These are phyloP conservation scores for Hevea brasiliensis DNA, from an alignment of 345 rosid genomes.

Conservation along the genomic window DNA sequence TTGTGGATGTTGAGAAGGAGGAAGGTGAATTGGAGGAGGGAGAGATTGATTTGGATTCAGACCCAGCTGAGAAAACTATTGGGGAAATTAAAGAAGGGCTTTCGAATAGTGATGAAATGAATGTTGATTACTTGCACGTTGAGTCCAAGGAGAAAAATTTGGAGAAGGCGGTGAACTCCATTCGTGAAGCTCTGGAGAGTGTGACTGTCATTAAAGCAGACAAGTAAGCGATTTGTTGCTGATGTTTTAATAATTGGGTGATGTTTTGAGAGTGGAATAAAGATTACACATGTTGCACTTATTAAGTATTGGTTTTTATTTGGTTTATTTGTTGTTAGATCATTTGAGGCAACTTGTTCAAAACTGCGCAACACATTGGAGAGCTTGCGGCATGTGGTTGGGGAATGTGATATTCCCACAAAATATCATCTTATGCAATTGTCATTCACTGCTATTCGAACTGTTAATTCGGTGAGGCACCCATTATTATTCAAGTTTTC, in stretches of 20 bases:
- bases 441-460: constrained; percentile 54
- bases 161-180: constrained; percentile 38
- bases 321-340: constrained; percentile 48
- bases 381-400: constrained; percentile 51
- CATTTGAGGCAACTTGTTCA: constrained; percentile 61
- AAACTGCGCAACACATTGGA: constrained; percentile 59
- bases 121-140: constrained; percentile 29
- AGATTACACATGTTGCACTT: constrained; percentile 7
- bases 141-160: constrained; percentile 27
- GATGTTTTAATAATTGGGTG: constrained; percentile 9
- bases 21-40: constrained; percentile 99
- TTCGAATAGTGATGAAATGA: constrained; percentile 27
- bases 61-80: constrained; percentile 22
- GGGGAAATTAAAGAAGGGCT: constrained; percentile 1
- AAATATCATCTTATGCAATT: constrained; percentile 51
- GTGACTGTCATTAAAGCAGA: constrained; percentile 51
- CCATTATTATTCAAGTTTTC: background rate
- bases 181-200: constrained; percentile 60
- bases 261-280: background rate
- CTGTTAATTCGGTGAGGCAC: constrained; percentile 58
- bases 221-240: constrained; percentile 56
- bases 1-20: constrained; percentile 53
- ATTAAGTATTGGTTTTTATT: constrained; percentile 14
- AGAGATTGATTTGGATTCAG: constrained; percentile 81
- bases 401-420: constrained; percentile 33